These are phyloP conservation scores for Calvatia gigantea DNA, from an alignment of 768 basidiomycete genomes.

Conservation along the genomic window DNA sequence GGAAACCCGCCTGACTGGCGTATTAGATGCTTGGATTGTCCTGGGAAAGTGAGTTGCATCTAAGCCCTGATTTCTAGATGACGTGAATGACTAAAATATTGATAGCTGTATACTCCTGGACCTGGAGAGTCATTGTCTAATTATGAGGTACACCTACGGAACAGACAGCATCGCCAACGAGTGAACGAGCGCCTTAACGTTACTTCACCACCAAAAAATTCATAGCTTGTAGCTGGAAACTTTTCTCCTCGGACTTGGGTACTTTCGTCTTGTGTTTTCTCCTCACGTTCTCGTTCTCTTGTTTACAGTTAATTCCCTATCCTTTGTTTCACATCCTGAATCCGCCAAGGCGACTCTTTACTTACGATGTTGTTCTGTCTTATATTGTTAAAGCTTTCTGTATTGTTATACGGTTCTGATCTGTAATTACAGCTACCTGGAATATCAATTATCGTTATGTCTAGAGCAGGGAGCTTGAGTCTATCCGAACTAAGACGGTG, in stretches of 20 bases:
- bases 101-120: conserved; percentile 85
- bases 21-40: conserved; percentile 88
- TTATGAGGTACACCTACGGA: conserved; percentile 91
- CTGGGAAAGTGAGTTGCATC: conserved; percentile 69
- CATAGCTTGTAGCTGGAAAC: conserved; percentile 9
- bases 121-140: conserved; percentile 83
- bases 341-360: conserved; percentile 12
- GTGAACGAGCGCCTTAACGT: conserved; percentile 55
- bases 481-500: no score
- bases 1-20: conserved; percentile 78
- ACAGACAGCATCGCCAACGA: conserved; percentile 72
- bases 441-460: conserved; percentile 11
- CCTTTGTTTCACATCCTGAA: conserved; percentile 12
- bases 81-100: conserved; percentile 13
- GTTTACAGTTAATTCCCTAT: conserved; percentile 12
- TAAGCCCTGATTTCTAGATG: neutral
- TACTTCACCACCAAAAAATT: conserved; percentile 10
- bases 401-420: conserved; percentile 33
- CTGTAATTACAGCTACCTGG: conserved; percentile 24
- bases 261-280: conserved; percentile 8
- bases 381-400: conserved; percentile 25
- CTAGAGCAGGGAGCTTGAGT: neutral
- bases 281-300: neutral
- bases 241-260: conserved; percentile 5
- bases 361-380: conserved; percentile 12